These are phyloP conservation scores for Eucalyptus sp. DNA, from an alignment of 345 rosid genomes.

Conservation along the genomic window DNA sequence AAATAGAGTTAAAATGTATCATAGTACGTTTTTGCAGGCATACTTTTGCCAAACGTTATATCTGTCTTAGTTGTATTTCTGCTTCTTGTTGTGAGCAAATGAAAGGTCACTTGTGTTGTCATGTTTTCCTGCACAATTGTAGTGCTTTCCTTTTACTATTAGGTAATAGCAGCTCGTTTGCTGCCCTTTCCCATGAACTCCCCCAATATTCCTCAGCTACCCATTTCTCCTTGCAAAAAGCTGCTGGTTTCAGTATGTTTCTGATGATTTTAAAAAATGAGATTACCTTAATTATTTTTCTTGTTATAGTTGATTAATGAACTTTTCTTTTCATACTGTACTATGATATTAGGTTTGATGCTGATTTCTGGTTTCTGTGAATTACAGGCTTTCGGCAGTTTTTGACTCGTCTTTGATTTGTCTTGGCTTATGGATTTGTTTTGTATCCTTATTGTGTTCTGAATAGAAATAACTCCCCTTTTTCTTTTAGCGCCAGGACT, in stretches of 20 bases:
- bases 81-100: not conserved
- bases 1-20: not conserved
- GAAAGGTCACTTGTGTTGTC: not conserved
- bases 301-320: not conserved
- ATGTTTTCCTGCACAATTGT: not conserved
- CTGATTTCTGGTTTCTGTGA: not conserved
- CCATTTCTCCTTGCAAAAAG: not conserved
- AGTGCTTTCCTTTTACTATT: not conserved
- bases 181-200: not conserved
- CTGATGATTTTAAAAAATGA: not conserved
- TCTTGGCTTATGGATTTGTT: not conserved
- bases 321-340: not conserved
- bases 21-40: not conserved
- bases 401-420: not conserved
- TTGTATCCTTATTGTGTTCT: not conserved
- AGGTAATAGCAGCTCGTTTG: not conserved
- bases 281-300: not conserved
- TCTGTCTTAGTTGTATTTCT: not conserved
- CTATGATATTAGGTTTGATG: not conserved
- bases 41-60: not conserved
- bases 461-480: not conserved
- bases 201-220: not conserved
- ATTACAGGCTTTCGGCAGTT: not conserved
- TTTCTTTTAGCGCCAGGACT: not conserved
- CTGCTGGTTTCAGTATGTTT: not conserved